A percentile compares a stretch with the other conserved stretches of the same genome.
phyloP scores from a whole-genome alignment of 345 rosid genomes.

The Turritis glabra region DNA sequence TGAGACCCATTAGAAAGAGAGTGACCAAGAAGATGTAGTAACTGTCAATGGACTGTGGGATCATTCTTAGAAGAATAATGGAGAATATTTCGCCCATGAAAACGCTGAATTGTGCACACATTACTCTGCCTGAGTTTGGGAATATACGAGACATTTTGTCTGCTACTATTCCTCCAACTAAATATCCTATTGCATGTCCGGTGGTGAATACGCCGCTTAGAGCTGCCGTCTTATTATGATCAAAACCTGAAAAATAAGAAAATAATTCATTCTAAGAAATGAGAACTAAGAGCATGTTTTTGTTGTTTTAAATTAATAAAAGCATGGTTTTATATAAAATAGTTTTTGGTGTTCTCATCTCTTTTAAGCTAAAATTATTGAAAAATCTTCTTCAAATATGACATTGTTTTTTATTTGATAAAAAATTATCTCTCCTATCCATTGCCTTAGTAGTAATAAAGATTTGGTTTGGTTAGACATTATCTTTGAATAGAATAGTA shows the following conservation, averaged over 20 bases:
- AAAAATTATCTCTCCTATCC: neutral
- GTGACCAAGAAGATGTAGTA: slow-evolving; percentile 64
- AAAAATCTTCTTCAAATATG: no score
- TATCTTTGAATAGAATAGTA: neutral
- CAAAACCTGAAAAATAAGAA: slow-evolving; percentile 54
- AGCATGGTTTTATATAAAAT: neutral
- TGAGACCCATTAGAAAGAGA: slow-evolving; percentile 70
- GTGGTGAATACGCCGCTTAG: slow-evolving; percentile 64
- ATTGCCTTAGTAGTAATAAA: neutral
- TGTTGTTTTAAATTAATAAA: neutral
- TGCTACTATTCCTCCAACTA: slow-evolving; percentile 74
- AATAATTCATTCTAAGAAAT: no score
- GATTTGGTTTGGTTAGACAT: neutral
- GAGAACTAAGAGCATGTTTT: neutral
- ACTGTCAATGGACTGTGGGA: slow-evolving; percentile 68
- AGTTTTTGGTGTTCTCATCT: neutral
- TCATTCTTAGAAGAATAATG: slow-evolving; percentile 58
- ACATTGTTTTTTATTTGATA: neutral
- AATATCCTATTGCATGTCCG: slow-evolving; percentile 72
- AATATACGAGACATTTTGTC: slow-evolving; percentile 57
- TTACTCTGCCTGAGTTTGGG: slow-evolving; percentile 73
- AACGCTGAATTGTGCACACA: slow-evolving; percentile 94
- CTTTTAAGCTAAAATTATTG: neutral
- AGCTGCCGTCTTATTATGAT: slow-evolving; percentile 64
- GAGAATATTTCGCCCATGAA: slow-evolving; percentile 87